Percentiles rank a stretch among this genome's conserved stretches.
phyloP scores from a whole-genome alignment of 1,284 basidiomycete genomes.

The Pisolithus thermaeus region DNA sequence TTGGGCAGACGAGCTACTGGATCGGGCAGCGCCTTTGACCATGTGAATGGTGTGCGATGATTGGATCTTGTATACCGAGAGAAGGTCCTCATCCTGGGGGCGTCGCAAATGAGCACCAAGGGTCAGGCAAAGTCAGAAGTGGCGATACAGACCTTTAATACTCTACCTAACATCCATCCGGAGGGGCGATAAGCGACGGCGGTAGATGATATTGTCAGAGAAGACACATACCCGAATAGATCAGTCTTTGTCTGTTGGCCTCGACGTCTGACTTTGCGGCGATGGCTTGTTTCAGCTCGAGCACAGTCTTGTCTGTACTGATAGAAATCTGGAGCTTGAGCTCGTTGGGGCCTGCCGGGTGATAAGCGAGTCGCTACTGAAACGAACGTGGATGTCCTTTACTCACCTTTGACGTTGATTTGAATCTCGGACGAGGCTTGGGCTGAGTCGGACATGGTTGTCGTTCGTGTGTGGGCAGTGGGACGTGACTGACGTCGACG shows the following conservation, averaged over 20 bases:
- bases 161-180: conserved; percentile 43
- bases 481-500: not conserved
- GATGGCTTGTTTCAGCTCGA: conserved; percentile 83
- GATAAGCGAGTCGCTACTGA: not conserved
- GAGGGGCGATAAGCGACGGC: not conserved
- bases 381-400: not conserved
- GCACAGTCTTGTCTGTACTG: conserved; percentile 70
- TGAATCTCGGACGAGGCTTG: conserved; percentile 47
- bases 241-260: conserved; percentile 78
- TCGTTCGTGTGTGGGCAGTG: not conserved
- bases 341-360: conserved; percentile 69
- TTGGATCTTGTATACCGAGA: conserved; percentile 86
- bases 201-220: not conserved
- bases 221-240: conserved; percentile 72
- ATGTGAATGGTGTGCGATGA: conserved; percentile 85
- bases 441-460: conserved; percentile 44
- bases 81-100: conserved; percentile 72
- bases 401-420: conserved; percentile 69
- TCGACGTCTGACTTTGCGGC: conserved; percentile 80
- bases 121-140: not conserved
- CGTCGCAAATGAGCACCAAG: not conserved
- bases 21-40: conserved; percentile 79
- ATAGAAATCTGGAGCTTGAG: conserved; percentile 86
- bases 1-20: conserved; percentile 30
- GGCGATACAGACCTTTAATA: conserved; percentile 53